Evolutionary conservation across 1,284 basidiomycete genomes (phyloP).

Genomic region (Malassezia arunalokei): DNA sequence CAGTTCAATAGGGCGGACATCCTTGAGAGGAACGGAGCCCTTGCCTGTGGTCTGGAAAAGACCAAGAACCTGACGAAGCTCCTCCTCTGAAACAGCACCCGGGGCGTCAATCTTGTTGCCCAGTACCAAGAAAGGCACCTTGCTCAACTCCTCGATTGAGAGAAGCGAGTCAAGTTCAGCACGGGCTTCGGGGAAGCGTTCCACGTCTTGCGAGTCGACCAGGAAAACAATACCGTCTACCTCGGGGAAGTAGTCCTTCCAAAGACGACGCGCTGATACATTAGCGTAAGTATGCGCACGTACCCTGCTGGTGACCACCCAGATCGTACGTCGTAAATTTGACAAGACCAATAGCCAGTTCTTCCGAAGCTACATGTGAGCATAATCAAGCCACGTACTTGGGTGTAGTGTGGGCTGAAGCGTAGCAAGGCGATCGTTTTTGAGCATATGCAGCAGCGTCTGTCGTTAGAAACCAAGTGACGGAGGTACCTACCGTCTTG

Average conservation of each 20-base stretch:
- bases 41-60: slow-evolving; percentile 98
- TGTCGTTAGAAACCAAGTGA: slow-evolving; percentile 46
- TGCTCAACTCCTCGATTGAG: slow-evolving; percentile 66
- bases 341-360: slow-evolving; percentile 94
- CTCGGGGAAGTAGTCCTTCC: slow-evolving; percentile 99
- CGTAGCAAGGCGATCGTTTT: slow-evolving; percentile 95
- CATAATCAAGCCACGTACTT: slow-evolving; percentile 54
- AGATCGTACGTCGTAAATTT: slow-evolving; percentile 99
- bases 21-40: slow-evolving; percentile 92
- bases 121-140: slow-evolving; percentile 94
- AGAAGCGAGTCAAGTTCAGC: slow-evolving; percentile 91
- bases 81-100: slow-evolving; percentile 93
- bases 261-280: slow-evolving; percentile 74
- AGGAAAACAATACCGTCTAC: slow-evolving; percentile 98
- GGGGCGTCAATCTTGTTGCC: slow-evolving; percentile 99
- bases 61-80: slow-evolving; percentile 85
- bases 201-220: slow-evolving; percentile 90
- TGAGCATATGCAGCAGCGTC: slow-evolving; percentile 98
- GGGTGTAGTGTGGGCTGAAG: slow-evolving; percentile 97
- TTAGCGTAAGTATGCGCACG: slow-evolving; percentile 28
- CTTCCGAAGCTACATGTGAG: slow-evolving; percentile 71
- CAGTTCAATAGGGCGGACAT: slow-evolving; percentile 95
- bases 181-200: slow-evolving; percentile 90
- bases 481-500: slow-evolving; percentile 66
- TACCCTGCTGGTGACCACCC: slow-evolving; percentile 91